A percentile compares a stretch with the other conserved stretches of the same genome.
Evolutionary conservation across 2,329 filamentous ascomycete genomes (phyloP).

Genomic region (Leptosphaerulina australis): DNA sequence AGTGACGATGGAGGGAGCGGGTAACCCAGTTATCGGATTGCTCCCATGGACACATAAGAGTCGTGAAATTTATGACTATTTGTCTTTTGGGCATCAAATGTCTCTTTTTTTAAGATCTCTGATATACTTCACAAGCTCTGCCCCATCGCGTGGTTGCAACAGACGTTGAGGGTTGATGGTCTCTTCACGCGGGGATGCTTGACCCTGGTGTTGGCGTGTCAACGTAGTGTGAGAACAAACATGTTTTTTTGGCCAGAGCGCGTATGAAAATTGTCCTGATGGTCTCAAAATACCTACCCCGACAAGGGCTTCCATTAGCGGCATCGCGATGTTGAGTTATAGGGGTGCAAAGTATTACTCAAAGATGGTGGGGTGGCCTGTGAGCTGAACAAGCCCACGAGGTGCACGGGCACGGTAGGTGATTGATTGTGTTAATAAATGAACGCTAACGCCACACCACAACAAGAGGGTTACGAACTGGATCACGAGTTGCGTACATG

Average conservation of each 20-base stretch:
- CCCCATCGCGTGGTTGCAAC: not conserved
- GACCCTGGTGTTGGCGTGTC: not conserved
- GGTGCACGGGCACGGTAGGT: too few species aligned
- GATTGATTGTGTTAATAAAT: too few species aligned
- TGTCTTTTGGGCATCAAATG: not conserved
- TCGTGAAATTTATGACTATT: not conserved
- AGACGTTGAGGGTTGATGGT: not conserved
- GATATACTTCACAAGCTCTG: slow-evolving; percentile 1
- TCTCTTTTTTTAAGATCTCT: not conserved
- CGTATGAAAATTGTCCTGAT: not conserved
- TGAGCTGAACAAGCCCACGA: too few species aligned
- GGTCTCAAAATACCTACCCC: not conserved
- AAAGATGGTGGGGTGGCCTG: not conserved
- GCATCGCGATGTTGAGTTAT: not conserved
- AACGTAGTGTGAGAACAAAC: not conserved
- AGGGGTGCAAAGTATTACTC: not conserved
- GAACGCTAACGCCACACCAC: too few species aligned
- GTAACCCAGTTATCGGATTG: not conserved
- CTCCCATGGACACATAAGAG: not conserved
- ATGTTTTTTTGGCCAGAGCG: not conserved
- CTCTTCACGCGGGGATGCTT: not conserved
- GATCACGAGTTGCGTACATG: too few species aligned
- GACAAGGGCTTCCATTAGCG: not conserved
- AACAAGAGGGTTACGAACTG: too few species aligned
- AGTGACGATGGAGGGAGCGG: too few species aligned